Evolutionary conservation across 2,329 filamentous ascomycete species (phyloP).

Genomic region (Fusarium aywerte): DNA sequence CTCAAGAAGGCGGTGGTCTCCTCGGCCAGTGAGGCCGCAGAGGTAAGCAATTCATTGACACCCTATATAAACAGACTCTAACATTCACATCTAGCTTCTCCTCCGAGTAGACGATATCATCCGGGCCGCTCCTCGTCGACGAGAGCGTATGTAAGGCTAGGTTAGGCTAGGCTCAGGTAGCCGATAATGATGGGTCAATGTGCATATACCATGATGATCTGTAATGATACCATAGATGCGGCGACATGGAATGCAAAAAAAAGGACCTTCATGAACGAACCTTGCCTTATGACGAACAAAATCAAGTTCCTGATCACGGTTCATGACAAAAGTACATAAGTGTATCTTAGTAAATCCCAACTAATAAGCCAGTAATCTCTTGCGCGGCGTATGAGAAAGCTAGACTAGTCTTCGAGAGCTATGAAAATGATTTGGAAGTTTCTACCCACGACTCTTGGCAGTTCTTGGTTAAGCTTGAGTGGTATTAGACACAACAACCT

Average conservation of each 20-base stretch:
- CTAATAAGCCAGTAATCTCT: neutral
- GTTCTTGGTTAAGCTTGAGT: neutral
- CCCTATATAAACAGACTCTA: slow-evolving; percentile 17
- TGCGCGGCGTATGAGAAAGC: neutral
- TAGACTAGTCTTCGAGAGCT: neutral
- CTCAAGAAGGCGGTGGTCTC: slow-evolving; percentile 98
- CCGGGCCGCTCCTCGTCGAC: slow-evolving; percentile 80
- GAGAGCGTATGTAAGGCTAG: slow-evolving; percentile 53
- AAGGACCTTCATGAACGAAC: slow-evolving; percentile 43
- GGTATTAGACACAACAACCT: neutral
- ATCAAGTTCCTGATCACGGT: neutral
- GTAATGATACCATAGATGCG: slow-evolving; percentile 55
- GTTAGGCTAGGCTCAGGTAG: slow-evolving; percentile 22
- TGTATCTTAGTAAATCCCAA: neutral
- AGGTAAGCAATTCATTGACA: slow-evolving; percentile 68
- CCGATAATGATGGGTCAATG: slow-evolving; percentile 40
- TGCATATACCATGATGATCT: slow-evolving; percentile 50
- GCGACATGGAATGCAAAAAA: slow-evolving; percentile 48
- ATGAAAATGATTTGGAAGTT: neutral
- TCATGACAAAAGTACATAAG: slow-evolving; percentile 9
- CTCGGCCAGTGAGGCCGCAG: slow-evolving; percentile 94
- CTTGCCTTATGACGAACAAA: slow-evolving; percentile 34
- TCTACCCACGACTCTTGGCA: neutral
- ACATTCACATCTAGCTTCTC: slow-evolving; percentile 70
- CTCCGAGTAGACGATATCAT: slow-evolving; percentile 98